Base-by-base conservation (phyloP, 805 yeast genomes). In the Metschnikowia vanudenii region DNA sequence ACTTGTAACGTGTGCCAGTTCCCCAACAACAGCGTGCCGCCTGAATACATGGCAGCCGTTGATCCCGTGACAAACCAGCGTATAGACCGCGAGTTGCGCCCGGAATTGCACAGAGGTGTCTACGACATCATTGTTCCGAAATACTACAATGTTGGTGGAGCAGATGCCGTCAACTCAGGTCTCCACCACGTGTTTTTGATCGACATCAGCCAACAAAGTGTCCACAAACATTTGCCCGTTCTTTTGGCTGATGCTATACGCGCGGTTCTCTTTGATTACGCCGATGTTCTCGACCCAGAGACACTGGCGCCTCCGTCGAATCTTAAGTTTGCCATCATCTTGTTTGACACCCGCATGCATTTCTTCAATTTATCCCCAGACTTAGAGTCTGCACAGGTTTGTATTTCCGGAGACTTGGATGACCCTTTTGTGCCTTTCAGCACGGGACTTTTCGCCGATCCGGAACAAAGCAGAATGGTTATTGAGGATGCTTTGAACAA, bases 1-100 rank as follows among this genome's bases (percentile, higher is more conserved):
- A 73, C 80, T 11, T 94, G 99, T 73, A 92, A 92, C 65, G 78
- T 94, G 59, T 94, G 99, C 68, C 82, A 81, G 51, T 86, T 85
- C 55, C 65, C 73, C 13, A 78, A 88, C 44, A 85, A 84, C 59
- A 69, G 73, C 4, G 80, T 85, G 13, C 88, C 96, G 0, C 62
- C 64, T 9, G 90, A 84, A 31, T 90, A 89, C 58, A 69, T 69
- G 45, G 73, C 86, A 30, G 80, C 84, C 28, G 63, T 85, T 7
- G 89, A 84, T 56, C 57, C 63, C 6, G 68, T 74, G 3, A 71
- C 76, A 19, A 85, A 84, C 18, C 73, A 78, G 43, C 74, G 96
- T 55, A 64, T 78, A 9, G 96, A 88, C 65, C 73, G 78, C 53
- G 68, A 65, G 30, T 68, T 71, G 36, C 75, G 90, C 40, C 91